Conservation (phyloP, 1,284 basidiomycete genomes). For the Amylostereum areolatum region DNA sequence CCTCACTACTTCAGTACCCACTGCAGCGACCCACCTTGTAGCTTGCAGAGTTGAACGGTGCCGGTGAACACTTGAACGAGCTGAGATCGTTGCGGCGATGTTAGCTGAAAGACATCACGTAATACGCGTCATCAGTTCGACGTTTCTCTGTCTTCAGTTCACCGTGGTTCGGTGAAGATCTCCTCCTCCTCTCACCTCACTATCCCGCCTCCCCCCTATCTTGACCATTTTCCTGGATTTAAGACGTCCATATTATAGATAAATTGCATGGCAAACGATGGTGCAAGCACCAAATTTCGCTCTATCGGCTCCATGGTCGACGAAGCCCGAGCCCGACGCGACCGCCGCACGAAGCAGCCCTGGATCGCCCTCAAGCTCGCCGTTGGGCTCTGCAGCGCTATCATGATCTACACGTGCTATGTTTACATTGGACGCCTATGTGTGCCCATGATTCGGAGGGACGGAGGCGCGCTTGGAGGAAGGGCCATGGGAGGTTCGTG, state of each 20-base stretch:
- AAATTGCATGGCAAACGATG: not conserved
- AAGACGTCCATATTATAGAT: not conserved
- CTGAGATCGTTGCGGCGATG: too few relatives aligned
- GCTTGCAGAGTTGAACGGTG: too few relatives aligned
- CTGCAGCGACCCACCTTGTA: too few relatives aligned
- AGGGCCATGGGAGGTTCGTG: conserved; percentile 54
- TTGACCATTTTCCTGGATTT: not conserved
- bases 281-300: not conserved
- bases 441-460: conserved; percentile 51
- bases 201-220: not conserved
- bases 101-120: too few relatives aligned
- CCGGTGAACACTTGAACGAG: too few relatives aligned
- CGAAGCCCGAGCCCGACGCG: conserved; percentile 36
- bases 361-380: conserved; percentile 60
- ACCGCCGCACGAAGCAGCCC: conserved; percentile 38
- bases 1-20: too few relatives aligned
- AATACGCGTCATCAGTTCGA: not conserved
- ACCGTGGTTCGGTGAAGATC: not conserved
- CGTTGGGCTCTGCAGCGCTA: conserved; percentile 42
- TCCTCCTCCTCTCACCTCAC: not conserved
- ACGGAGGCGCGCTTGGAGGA: conserved; percentile 34
- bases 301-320: conserved; percentile 28
- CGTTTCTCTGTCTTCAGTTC: not conserved
- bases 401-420: conserved; percentile 60
- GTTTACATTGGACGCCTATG: conserved; percentile 67